phyloP scores from a whole-genome alignment of 2,329 filamentous ascomycete species.

The Karstenula rhodostoma region DNA sequence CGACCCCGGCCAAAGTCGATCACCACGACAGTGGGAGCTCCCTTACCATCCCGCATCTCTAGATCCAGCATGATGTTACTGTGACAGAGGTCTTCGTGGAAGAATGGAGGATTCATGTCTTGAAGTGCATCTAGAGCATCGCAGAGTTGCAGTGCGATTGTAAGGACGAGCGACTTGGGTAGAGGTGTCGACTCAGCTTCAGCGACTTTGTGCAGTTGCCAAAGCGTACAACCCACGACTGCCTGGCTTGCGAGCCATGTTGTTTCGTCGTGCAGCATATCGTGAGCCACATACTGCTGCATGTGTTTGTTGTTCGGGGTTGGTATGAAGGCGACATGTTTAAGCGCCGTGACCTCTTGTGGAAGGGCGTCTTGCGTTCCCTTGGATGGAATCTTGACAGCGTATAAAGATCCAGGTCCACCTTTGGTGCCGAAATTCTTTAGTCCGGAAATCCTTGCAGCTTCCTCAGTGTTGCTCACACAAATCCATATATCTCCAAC shows the following conservation, averaged over 20 bases:
- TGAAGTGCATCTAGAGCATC: not conserved
- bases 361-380: not conserved
- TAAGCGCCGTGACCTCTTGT: not conserved
- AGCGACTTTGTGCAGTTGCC: not conserved
- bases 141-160: not conserved
- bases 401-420: not conserved
- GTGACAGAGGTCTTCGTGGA: not conserved
- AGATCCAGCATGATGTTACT: not conserved
- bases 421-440: not conserved
- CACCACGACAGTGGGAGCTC: not conserved
- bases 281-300: not conserved
- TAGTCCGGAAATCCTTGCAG: no score
- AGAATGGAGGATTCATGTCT: not conserved
- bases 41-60: not conserved
- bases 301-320: not conserved
- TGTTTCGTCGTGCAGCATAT: not conserved
- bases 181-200: not conserved
- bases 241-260: not conserved
- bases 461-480: no score
- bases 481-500: no score
- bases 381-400: not conserved
- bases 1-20: not conserved
- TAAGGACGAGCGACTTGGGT: not conserved
- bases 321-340: not conserved
- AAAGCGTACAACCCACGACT: not conserved